phyloP scores from a whole-genome alignment of 768 basidiomycete genomes.

The Lactarius trivialis region DNA sequence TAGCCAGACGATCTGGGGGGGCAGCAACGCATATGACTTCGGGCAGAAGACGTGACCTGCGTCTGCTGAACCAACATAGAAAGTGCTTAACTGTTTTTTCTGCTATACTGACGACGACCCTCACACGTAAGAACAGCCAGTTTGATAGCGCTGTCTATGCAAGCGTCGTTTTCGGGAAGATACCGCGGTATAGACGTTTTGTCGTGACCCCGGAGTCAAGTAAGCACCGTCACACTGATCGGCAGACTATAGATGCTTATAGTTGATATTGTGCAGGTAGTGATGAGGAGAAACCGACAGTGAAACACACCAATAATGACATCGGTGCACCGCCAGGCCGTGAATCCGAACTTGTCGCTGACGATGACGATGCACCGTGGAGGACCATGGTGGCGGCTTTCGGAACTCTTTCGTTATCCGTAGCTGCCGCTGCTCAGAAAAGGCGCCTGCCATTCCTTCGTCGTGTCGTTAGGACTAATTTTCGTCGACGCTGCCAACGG shows the following conservation, averaged over 20 bases:
- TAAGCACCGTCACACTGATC: neutral
- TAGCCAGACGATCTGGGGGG: neutral
- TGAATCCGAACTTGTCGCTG: neutral
- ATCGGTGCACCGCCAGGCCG: neutral
- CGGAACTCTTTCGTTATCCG: slow-evolving; percentile 13
- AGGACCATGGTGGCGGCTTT: slow-evolving; percentile 10
- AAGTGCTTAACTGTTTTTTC: slow-evolving; percentile 4
- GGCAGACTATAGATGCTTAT: neutral
- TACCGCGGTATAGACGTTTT: neutral
- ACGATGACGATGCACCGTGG: neutral
- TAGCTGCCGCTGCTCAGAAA: slow-evolving; percentile 5
- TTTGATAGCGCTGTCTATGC: slow-evolving; percentile 8
- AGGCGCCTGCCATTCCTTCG: slow-evolving; percentile 48
- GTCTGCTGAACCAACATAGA: neutral
- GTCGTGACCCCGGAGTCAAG: neutral
- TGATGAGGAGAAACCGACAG: neutral
- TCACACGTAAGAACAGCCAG: slow-evolving; percentile 3
- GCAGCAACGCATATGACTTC: slow-evolving; percentile 4
- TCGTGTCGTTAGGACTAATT: slow-evolving; percentile 46
- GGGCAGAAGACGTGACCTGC: slow-evolving; percentile 3
- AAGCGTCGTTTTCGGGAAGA: slow-evolving; percentile 7
- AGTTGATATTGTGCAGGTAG: neutral
- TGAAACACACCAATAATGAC: neutral
- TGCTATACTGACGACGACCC: neutral
- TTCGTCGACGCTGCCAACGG: slow-evolving; percentile 37